Evolutionary conservation across 1,139 yeast genomes (phyloP).

Genomic region (Starmera stellimalicola): DNA sequence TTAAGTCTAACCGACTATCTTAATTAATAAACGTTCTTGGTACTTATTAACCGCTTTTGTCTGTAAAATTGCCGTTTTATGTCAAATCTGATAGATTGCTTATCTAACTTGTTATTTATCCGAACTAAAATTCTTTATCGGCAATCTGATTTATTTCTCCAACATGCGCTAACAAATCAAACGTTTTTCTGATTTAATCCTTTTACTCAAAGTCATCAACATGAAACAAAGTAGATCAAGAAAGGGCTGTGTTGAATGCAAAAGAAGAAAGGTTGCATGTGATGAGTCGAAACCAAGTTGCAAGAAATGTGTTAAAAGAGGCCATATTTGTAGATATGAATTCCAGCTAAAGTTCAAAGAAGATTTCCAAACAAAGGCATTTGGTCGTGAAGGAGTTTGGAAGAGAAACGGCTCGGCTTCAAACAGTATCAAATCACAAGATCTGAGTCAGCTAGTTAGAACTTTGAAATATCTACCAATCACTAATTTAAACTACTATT

Average conservation of each 20-base stretch:
- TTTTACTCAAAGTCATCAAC: slow-evolving; percentile 1
- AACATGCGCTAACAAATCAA: background rate
- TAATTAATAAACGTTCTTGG: too few relatives aligned
- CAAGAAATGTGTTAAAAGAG: slow-evolving; percentile 2
- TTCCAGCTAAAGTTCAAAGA: slow-evolving; percentile 5
- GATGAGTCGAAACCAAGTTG: slow-evolving; percentile 6
- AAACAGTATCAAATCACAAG: slow-evolving; percentile 1
- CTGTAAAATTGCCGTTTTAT: too few relatives aligned
- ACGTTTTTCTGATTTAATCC: background rate
- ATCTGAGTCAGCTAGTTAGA: background rate
- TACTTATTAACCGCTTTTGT: too few relatives aligned
- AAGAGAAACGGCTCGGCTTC: background rate
- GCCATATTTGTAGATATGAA: slow-evolving; percentile 3
- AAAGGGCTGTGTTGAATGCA: slow-evolving; percentile 7
- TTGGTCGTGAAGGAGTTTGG: slow-evolving; percentile 10
- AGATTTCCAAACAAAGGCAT: slow-evolving; percentile 5
- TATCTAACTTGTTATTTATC: too few relatives aligned
- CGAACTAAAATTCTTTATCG: too few relatives aligned
- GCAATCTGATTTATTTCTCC: too few relatives aligned
- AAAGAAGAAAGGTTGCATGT: slow-evolving; percentile 3
- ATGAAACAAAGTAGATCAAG: slow-evolving; percentile 3
- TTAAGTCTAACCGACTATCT: too few relatives aligned
- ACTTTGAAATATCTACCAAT: background rate
- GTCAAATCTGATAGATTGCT: too few relatives aligned
- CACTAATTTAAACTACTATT: background rate